Evolutionary conservation across 73 alveolate genomes (phyloP).

Genomic region (Paramecium biaurelia): DNA sequence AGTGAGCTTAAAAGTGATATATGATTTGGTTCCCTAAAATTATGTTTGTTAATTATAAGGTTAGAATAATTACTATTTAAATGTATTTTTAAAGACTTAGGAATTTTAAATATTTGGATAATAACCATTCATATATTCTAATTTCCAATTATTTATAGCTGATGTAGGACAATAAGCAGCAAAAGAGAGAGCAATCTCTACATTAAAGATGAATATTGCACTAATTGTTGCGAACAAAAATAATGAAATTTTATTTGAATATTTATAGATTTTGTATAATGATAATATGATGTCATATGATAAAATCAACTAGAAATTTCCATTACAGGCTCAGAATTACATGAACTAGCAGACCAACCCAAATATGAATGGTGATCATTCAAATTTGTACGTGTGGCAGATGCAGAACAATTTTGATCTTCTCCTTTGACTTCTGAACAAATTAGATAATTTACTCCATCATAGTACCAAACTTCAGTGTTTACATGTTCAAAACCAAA

Average conservation of each 20-base stretch:
- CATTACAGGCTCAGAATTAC: background rate
- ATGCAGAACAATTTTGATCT: background rate
- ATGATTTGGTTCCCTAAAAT: background rate
- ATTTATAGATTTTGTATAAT: background rate
- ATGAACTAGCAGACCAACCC: background rate
- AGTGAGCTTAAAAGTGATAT: background rate
- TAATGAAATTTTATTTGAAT: background rate
- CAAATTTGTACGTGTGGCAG: background rate
- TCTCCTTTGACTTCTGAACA: background rate
- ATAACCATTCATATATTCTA: background rate
- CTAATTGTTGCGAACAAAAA: too few relatives aligned
- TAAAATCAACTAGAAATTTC: background rate
- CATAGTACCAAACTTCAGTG: conserved; percentile 21
- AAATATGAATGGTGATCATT: background rate
- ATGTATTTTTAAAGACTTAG: background rate
- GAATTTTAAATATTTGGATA: background rate
- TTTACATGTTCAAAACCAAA: conserved; percentile 31
- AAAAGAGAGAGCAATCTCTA: conserved; percentile 19
- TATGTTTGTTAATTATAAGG: too few relatives aligned
- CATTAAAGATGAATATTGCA: background rate
- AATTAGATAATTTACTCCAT: background rate
- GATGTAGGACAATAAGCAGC: conserved; percentile 38
- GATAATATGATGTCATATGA: background rate
- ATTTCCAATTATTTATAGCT: background rate
- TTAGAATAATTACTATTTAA: background rate